Evolutionary conservation across 1,284 basidiomycete species (phyloP), one percentile per base, ranked within the genome.

Genomic region (Pseudozyma sp.): DNA sequence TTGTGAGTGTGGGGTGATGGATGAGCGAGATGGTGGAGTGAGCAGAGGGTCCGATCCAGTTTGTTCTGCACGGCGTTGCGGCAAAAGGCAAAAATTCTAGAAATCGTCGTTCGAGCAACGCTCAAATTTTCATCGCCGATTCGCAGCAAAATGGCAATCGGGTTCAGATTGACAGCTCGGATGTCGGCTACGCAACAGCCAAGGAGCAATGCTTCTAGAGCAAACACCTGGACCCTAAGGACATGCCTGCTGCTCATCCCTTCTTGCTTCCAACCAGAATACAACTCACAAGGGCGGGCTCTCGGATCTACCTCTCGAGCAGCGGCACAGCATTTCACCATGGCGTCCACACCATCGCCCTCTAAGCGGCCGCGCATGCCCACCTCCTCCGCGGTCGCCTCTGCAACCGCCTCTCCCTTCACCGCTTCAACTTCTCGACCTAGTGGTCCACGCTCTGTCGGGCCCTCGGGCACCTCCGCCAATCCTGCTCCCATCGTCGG

Each of bases 31-130:
- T 31, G 44, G 30, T 44, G 53, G 46, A 34, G 39, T 14, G 40
- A 11, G 24, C 29, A 45, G 33, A 58, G 46, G 44, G 54, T 43
- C 58, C 16, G 7, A 37, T 10, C 14, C 35, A 37, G 2, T 14
- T 8, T 37, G 35, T 39, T 13, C 9, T 1, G 35, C 30, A 37
- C 4, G 52, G 42, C 45, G 31, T 40, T 37, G 34, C 10, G 46
- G 50, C 47, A 71, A 71, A 66, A 71, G 46, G 50, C 47, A 71
- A 71, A 66, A 71, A 30, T 65, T 71, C 62, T 58, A 62, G 68
- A 70, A 65, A 45, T 49, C 44, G 24, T 29, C 5, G 16, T 11
- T 37, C 14, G 11, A 42, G 40, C 34, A 14, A 7, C 33, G 16
- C 39, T 37, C 7, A 69, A 69, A 55, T 52, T 70, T 70, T 65